phyloP scores from a whole-genome alignment of 768 basidiomycete species.

The Rhodotorula diobovata region DNA sequence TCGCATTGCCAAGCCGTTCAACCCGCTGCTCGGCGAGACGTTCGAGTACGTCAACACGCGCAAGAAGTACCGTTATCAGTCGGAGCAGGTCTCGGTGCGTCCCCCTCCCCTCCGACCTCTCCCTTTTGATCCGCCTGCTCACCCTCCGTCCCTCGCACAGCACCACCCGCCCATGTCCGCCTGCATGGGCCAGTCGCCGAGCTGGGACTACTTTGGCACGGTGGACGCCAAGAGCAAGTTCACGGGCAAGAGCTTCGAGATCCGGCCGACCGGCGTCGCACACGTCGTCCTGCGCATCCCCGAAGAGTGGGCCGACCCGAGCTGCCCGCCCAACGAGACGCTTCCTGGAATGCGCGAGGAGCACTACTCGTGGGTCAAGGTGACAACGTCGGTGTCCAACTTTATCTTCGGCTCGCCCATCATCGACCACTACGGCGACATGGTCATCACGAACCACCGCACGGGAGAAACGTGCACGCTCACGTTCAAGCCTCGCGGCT shows the following conservation, averaged over 20 bases:
- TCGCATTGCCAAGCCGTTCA: constrained; percentile 93
- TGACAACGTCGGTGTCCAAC: constrained; percentile 60
- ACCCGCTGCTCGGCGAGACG: constrained; percentile 90
- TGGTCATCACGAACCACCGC: constrained; percentile 80
- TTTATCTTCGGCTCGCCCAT: constrained; percentile 85
- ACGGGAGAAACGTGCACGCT: constrained; percentile 80
- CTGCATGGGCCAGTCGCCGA: constrained; percentile 85
- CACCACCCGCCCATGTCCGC: constrained; percentile 69
- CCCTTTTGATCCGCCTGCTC: background rate
- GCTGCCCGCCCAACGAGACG: constrained; percentile 55
- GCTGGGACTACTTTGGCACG: constrained; percentile 78
- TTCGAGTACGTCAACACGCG: constrained; percentile 88
- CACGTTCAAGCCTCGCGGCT: constrained; percentile 93
- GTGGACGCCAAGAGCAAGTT: constrained; percentile 97
- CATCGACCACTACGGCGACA: constrained; percentile 91
- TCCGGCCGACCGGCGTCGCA: constrained; percentile 88
- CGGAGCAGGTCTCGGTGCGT: constrained; percentile 92
- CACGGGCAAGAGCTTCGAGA: constrained; percentile 94
- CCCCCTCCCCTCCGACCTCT: constrained; percentile 53
- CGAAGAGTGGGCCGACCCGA: constrained; percentile 56
- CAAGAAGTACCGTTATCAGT: constrained; percentile 83
- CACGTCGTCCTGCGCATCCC: constrained; percentile 79
- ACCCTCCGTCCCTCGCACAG: background rate
- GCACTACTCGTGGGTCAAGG: constrained; percentile 94
- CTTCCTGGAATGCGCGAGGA: constrained; percentile 61